A percentile compares a stretch with the other conserved stretches of the same genome.
These are phyloP conservation scores for Fusarium domesticum DNA, from an alignment of 2,329 filamentous ascomycete species.

Conservation along the genomic window DNA sequence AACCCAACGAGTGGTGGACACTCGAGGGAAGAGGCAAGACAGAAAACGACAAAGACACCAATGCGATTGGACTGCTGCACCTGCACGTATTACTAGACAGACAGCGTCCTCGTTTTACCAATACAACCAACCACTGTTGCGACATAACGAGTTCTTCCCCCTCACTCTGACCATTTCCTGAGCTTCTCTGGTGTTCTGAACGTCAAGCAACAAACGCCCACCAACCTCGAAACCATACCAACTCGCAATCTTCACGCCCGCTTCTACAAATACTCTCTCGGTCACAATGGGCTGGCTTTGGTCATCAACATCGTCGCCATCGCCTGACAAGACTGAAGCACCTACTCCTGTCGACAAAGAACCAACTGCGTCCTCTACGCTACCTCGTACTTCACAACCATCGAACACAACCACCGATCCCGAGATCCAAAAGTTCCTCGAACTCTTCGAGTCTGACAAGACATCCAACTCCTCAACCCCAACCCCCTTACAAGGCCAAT, in stretches of 20 bases:
- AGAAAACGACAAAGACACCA: slow-evolving; percentile 3
- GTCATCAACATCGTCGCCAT: slow-evolving; percentile 41
- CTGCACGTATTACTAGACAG: slow-evolving; percentile 2
- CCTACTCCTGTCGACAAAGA: slow-evolving; percentile 23
- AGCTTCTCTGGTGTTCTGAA: background rate
- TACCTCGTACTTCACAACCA: slow-evolving; percentile 15
- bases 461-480: slow-evolving; percentile 21
- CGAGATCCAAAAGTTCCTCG: slow-evolving; percentile 54
- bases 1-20: slow-evolving; percentile 4
- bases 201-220: background rate
- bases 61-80: slow-evolving; percentile 1
- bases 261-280: slow-evolving; percentile 1
- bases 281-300: slow-evolving; percentile 61
- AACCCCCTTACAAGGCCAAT: slow-evolving; percentile 23
- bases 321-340: slow-evolving; percentile 19
- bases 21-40: slow-evolving; percentile 1
- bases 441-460: slow-evolving; percentile 41
- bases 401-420: slow-evolving; percentile 40
- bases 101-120: too few relatives aligned
- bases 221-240: background rate
- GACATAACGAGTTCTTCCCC: background rate
- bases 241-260: background rate
- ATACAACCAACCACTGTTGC: background rate
- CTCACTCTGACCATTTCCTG: background rate
- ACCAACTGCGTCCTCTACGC: slow-evolving; percentile 19